Base-by-base conservation (phyloP, 2,329 filamentous ascomycete genomes). In the Cladophialophora yegresii region DNA sequence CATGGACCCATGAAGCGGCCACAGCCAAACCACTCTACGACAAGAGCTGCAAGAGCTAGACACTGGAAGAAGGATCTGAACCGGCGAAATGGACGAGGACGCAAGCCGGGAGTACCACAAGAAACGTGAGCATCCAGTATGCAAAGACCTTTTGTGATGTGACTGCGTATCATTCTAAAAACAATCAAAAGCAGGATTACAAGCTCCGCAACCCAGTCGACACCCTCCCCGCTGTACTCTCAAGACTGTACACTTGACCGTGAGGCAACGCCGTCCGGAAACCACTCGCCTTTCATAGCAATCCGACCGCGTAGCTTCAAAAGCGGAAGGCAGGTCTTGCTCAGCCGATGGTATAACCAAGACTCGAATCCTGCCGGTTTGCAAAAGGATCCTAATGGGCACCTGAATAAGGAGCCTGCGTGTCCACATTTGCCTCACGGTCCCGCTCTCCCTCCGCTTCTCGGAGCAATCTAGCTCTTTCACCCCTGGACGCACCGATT, bases 381-480 rank as follows among this genome's bases (percentile, higher is more conserved):
- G 26, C 26, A 8, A 16, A 20, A 13, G 7, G 28, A 30, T 33
- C 10, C 51, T 51, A 54, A 54, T 54, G 23, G 26, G 13, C 51
- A 33, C 43, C 28, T 10, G 43, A 51, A 43, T 59, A 59, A 33
- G 56, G 49, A n/a, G 30, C 45, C 6, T 50, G 30, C 3, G 9
- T 23, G n/a, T 51, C 26, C 28, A 10, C 28, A 4, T 8, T 40
- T 28, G 43, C 16, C 22, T 30, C 45, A 26, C 33, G 22, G 32
- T 51, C 43, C 28, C 26, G n/a, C n/a, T 59, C 45, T 30, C 23
- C 56, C 23, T 51, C 43, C 22, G 43, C n/a, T 51, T 28, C 30
- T n/a, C 56, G 45, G 3, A 59, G 43, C n/a, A 59, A 30, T 59
- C 56, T 59, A 5, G 56, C n/a, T 20, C 47, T 36, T 20, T 59